Percentiles rank a stretch among this genome's conserved stretches.
phyloP scores from a whole-genome alignment of 2,329 filamentous ascomycete genomes.

The Xylariaceae sp. region DNA sequence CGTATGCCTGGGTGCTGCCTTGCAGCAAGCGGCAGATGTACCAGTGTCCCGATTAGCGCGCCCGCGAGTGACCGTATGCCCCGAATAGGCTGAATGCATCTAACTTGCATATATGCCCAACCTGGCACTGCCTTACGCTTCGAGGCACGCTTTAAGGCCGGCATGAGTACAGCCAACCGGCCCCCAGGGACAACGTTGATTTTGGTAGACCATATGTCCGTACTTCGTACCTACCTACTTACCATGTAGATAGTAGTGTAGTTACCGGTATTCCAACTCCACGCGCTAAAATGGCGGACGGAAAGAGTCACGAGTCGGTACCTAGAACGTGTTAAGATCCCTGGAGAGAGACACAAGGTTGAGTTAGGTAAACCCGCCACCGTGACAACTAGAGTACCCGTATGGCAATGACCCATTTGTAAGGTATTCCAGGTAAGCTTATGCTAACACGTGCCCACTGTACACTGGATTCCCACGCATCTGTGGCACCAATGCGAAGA shows the following conservation, averaged over 20 bases:
- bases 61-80: background rate
- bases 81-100: conserved; percentile 1
- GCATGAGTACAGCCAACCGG: conserved; percentile 6
- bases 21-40: background rate
- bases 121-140: background rate
- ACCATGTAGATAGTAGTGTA: no score
- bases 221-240: no score
- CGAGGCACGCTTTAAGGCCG: background rate
- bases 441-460: conserved; percentile 5
- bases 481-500: conserved; percentile 3
- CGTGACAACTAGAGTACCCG: background rate
- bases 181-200: background rate
- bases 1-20: background rate
- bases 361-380: no score
- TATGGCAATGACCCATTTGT: background rate
- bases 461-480: background rate
- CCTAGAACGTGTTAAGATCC: background rate
- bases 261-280: conserved; percentile 4
- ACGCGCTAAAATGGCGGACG: background rate
- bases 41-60: background rate
- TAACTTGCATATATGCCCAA: conserved; percentile 13
- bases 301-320: background rate
- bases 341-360: conserved; percentile 2
- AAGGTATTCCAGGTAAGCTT: background rate
- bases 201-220: background rate